Base-by-base conservation (phyloP, 768 basidiomycete species). In the Thelephora ganbajun region DNA sequence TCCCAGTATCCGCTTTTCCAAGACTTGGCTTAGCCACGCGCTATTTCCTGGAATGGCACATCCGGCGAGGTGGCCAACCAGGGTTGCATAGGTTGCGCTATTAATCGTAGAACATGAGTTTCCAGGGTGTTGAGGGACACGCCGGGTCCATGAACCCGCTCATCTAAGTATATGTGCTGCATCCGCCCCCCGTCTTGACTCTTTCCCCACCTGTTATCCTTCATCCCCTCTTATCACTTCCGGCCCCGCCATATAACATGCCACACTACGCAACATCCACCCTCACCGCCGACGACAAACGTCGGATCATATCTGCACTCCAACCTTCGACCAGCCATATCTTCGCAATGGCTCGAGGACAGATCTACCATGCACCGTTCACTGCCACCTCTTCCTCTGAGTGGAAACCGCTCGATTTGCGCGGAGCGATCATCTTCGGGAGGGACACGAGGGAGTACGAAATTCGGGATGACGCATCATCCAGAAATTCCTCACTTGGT, bases 311-410 rank as follows among this genome's bases (percentile, higher is more conserved):
- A 35, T 51, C 57, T 11, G 53, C 48, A 39, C 58, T 63, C 33
- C 60, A 60, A 11, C 43, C 49, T 1, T 53, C 53, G 33, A 35
- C 53, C 11, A 54, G 37, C 33, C 35, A 70, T 33, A 65, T 75
- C 43, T 66, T 77, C 54, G 73, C 75, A n/a, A 64, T 66, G 3
- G 77, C 76, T 43, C 59, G 66, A 23, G 79, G 74, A 35, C 72
- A 76, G 53, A 67, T 81, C 30, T 82, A 83, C 57, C 77, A 81
- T 59, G 71, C 77, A 3, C 70, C 74, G 33, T 71, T 78, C 55
- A 64, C 57, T 51, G 66, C 56, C 47, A 61, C 61, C 56, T 69
- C 63, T 56, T 62, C 57, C 55, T 70, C 73, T 43, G 39, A 41
- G 12, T 84, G 82, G 82, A 66, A 65, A 7, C 78, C 70, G 53